Evolutionary conservation across 257 asterid species (phyloP), one percentile per base, ranked within the genome.

Genomic region (Nicotiana attenuata): DNA sequence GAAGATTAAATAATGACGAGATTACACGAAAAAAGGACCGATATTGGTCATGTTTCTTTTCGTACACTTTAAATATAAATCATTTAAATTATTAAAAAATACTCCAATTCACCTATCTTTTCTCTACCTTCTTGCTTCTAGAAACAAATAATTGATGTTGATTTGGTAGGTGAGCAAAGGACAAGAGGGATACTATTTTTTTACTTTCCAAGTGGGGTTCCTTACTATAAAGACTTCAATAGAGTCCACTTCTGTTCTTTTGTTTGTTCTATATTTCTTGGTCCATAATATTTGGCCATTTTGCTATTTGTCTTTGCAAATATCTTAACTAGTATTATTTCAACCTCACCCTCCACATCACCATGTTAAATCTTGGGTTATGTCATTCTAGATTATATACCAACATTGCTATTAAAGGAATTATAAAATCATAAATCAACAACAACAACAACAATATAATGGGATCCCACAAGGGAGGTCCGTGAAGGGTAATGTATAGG

Each of bases 91-190:
- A 47, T 24, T 35, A 78, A 31, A 15, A 20, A 47, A 26, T 7
- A n/a, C n/a, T n/a, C n/a, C n/a, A 65, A 26, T 47, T 38, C 19
- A 67, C 75, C 71, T 33, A 85, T 77, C 85, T 41, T 67, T 80
- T 84, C 77, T 73, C 83, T 65, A 85, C 87, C 85, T 33, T 66
- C 87, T 76, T 80, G 68, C 81, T 84, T 84, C 87, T 85, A 85
- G 87, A 85, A 85, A 81, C 82, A 41, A 57, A 63, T 31, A 28
- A 56, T 71, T 45, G 78, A 41, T 20, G 78, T 45, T 71, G 78
- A 71, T 84, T 80, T 35, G 84, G 82, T 80, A 75, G 84, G 77
- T 35, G 20, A 75, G 38, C 0, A 33, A 28, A 55, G 75, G 17
- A 59, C 31, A 22, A 52, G 6, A 52, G 5, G 19, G 57, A 15